These are phyloP conservation scores for Xylariaceae sp. DNA, from an alignment of 2,329 filamentous ascomycete genomes.

Conservation along the genomic window DNA sequence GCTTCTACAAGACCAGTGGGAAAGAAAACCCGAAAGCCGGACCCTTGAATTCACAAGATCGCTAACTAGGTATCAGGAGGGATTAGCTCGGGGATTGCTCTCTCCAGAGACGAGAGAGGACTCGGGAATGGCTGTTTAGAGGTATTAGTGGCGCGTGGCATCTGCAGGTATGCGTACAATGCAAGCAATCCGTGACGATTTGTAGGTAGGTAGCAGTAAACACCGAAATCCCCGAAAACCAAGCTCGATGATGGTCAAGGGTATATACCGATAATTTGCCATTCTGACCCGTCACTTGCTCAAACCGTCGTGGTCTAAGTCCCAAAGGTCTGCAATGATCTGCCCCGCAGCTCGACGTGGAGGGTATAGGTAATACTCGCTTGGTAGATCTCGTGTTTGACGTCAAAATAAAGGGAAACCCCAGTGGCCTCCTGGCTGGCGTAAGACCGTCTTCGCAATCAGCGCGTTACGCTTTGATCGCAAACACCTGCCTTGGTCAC, in stretches of 20 bases:
- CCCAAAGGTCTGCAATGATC: background rate
- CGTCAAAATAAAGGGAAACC: constrained; percentile 14
- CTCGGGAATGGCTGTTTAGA: constrained; percentile 19
- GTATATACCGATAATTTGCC: background rate
- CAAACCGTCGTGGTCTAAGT: background rate
- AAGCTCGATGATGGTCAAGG: background rate
- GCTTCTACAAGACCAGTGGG: constrained; percentile 6
- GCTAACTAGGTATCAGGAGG: constrained; percentile 9
- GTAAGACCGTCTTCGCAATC: constrained; percentile 2
- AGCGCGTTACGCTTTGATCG: constrained; percentile 15
- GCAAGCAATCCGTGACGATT: background rate
- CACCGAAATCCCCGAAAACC: background rate
- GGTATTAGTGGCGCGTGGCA: constrained; percentile 14
- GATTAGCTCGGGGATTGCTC: constrained; percentile 18
- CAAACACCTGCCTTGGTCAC: constrained; percentile 22
- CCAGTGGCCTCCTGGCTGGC: background rate
- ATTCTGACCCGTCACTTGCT: background rate
- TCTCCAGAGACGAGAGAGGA: constrained; percentile 18
- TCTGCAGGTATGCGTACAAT: constrained; percentile 2
- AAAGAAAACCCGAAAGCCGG: constrained; percentile 23
- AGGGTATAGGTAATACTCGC: background rate
- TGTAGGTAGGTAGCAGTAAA: background rate
- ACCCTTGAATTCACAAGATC: background rate
- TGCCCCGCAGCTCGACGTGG: background rate
- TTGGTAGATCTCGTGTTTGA: constrained; percentile 12